A percentile compares a stretch with the other conserved stretches of the same genome.
Conservation (phyloP, 495 filamentous ascomycete species). For the Neurospora pannonica region DNA sequence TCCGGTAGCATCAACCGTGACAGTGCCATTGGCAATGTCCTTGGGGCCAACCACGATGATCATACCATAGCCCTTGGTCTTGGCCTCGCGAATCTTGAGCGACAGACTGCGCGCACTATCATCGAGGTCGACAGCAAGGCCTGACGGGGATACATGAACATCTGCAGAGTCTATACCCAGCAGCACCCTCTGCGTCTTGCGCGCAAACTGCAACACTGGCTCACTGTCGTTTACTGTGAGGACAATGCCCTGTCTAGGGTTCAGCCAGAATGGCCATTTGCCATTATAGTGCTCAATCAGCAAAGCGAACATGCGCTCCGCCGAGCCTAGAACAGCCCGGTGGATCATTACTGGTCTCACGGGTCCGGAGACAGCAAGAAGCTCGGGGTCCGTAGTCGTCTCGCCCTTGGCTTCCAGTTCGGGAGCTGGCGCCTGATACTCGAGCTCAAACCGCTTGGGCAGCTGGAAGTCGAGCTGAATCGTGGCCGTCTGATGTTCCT, state of each 20-base stretch:
- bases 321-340: conserved; percentile 75
- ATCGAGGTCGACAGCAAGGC: conserved; percentile 65
- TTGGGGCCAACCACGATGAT: conserved; percentile 64
- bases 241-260: conserved; percentile 70
- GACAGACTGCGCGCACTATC: conserved; percentile 48
- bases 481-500: conserved; percentile 85
- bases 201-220: conserved; percentile 48
- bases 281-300: conserved; percentile 79
- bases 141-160: conserved; percentile 33
- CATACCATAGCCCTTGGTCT: conserved; percentile 60
- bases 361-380: conserved; percentile 36
- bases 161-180: conserved; percentile 30
- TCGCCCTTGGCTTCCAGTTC: conserved; percentile 51
- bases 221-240: conserved; percentile 62
- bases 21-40: conserved; percentile 26
- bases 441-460: conserved; percentile 69
- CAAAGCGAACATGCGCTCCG: conserved; percentile 81
- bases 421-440: conserved; percentile 70
- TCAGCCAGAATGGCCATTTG: conserved; percentile 86
- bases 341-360: conserved; percentile 80
- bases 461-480: conserved; percentile 93
- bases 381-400: conserved; percentile 30
- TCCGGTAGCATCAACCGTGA: conserved; percentile 26
- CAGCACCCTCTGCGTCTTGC: conserved; percentile 35
- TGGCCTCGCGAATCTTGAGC: conserved; percentile 66